Base-by-base conservation (phyloP, 345 rosid species). In the Raphanus raphanistrum region DNA sequence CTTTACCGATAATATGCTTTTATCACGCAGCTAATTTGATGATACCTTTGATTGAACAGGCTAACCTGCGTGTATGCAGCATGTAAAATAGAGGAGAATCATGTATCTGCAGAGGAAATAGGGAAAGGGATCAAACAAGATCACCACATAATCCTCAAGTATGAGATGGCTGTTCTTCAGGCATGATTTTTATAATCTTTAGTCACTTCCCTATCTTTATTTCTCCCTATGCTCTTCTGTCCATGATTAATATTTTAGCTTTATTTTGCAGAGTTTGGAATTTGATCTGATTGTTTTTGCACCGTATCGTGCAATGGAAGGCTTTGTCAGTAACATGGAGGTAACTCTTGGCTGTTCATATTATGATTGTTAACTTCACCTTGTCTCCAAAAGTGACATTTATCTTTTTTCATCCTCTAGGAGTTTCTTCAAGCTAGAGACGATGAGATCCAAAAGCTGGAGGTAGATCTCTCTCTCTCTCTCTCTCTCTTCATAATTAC, bases 41-140 rank as follows among this genome's bases (percentile, higher is more conserved):
- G 61, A 26, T 63, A 50, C 36, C 62, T 73, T 43, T 71, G 26
- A 11, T 72, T 32, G 69, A 55, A 29, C 88, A 95, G 99, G 92
- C 90, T 95, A 88, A 95, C 99, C 61, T 92, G 98, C 79, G 88
- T 95, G 60, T 95, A 95, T 83, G 85, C 94, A 8, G 92, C 98
- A 50, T 92, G 99, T 85, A 95, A 95, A 83, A 92, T 95, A 78
- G 99, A 95, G 77, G 99, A 95, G 83, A 95, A 92, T 85, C 99
- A 92, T 63, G 99, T 95, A 25, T 95, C 98, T 58, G 99, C 98
- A 16, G 99, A 95, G 88, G 99, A 95, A 91, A 94, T 92, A 82
- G 99, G 97, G 80, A 92, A 91, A 84, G 98, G 98, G 68, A 92
- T 95, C 82, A 88, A 92, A 52, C 97, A 95, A 87, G 98, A 95